Evolutionary conservation across 1,284 basidiomycete species (phyloP).

Genomic region (Porogramme epimiltina): DNA sequence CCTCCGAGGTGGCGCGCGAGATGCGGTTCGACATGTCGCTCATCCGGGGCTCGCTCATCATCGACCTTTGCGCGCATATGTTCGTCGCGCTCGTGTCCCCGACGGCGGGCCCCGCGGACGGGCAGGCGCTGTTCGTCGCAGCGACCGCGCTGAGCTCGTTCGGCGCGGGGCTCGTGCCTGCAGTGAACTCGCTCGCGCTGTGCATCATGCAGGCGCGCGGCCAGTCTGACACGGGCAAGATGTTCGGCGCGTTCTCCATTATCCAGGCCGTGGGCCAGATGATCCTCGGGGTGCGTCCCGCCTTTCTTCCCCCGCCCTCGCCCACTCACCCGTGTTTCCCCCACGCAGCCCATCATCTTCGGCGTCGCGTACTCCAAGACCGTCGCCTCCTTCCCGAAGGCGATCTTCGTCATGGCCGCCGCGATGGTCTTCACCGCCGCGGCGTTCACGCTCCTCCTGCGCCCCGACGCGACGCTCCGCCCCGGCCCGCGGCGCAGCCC

Average conservation of each 20-base stretch:
- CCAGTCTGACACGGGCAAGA: slow-evolving; percentile 43
- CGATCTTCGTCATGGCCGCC: slow-evolving; percentile 64
- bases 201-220: slow-evolving; percentile 60
- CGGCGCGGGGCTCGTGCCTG: slow-evolving; percentile 64
- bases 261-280: slow-evolving; percentile 66
- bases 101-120: slow-evolving; percentile 17
- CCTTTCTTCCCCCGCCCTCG: slow-evolving; percentile 7
- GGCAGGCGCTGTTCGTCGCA: slow-evolving; percentile 42
- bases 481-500: slow-evolving; percentile 10
- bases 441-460: slow-evolving; percentile 50
- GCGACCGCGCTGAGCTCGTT: slow-evolving; percentile 64
- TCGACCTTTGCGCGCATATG: slow-evolving; percentile 67
- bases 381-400: slow-evolving; percentile 64
- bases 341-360: slow-evolving; percentile 64
- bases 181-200: slow-evolving; percentile 69
- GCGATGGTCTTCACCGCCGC: slow-evolving; percentile 51
- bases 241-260: slow-evolving; percentile 71
- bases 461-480: slow-evolving; percentile 36
- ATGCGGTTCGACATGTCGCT: slow-evolving; percentile 72
- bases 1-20: slow-evolving; percentile 55
- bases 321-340: neutral
- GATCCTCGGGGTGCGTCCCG: slow-evolving; percentile 62
- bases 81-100: slow-evolving; percentile 55
- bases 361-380: slow-evolving; percentile 68
- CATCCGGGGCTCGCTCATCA: slow-evolving; percentile 56